These are phyloP conservation scores for Paracorniculantispora psalliotae DNA, from an alignment of 2,329 filamentous ascomycete species.

Conservation along the genomic window DNA sequence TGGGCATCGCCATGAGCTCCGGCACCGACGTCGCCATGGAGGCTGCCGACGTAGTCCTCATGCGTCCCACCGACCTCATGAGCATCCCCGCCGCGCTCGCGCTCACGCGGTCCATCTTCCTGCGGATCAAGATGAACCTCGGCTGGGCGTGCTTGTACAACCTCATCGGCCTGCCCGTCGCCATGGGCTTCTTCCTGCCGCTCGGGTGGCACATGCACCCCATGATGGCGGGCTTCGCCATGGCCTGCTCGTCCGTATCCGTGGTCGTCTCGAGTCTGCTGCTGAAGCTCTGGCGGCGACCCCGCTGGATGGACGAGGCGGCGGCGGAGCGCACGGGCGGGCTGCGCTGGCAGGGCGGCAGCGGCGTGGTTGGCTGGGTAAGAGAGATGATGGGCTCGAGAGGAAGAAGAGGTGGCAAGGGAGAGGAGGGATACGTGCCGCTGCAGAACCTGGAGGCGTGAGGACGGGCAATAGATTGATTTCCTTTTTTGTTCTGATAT, in stretches of 20 bases:
- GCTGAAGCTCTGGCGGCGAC: conserved; percentile 80
- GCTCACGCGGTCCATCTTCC: conserved; percentile 80
- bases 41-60: conserved; percentile 91
- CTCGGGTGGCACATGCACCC: conserved; percentile 84
- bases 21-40: conserved; percentile 98
- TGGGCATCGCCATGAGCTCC: conserved; percentile 87
- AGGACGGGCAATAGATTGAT: neutral
- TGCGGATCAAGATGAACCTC: conserved; percentile 88
- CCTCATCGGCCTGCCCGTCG: conserved; percentile 82
- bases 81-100: conserved; percentile 84
- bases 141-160: conserved; percentile 94
- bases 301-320: conserved; percentile 77
- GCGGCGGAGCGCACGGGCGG: conserved; percentile 53
- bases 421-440: conserved; percentile 56
- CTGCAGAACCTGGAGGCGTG: conserved; percentile 46
- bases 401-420: conserved; percentile 30
- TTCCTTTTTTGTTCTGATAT: neutral
- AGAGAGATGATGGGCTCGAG: conserved; percentile 33
- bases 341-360: conserved; percentile 38
- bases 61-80: conserved; percentile 87
- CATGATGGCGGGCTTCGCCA: conserved; percentile 90
- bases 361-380: conserved; percentile 37
- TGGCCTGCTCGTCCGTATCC: conserved; percentile 85
- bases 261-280: conserved; percentile 81
- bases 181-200: conserved; percentile 93